Base-by-base conservation (phyloP, 768 basidiomycete species). In the Chlorophyllum brunneum region DNA sequence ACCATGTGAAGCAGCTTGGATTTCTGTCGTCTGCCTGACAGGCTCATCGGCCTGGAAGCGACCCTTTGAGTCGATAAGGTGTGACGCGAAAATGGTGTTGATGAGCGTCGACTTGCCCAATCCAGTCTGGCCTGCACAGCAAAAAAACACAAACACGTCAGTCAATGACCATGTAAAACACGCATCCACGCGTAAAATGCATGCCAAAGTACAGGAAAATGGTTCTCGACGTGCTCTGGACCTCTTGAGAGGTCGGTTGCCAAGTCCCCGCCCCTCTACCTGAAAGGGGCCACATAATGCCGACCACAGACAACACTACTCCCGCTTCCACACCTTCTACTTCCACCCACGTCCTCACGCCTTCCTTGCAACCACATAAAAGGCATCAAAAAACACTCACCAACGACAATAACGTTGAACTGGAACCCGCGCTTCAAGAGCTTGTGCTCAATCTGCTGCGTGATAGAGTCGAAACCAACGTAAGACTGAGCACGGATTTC, bases 11-110 rank as follows among this genome's bases (percentile, higher is more conserved):
- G 83, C 90, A 8, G 91, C 83, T 70, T 95, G 91, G 66, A 99
- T 98, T 65, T 98, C 95, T 15, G 97, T 98, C 9, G 95, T 99
- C 73, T 94, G 90, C 61, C 93, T 83, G 36, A 95, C 87, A 10
- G 91, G 87, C 62, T 93, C 92, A 54, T 95, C 89, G 7, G 92
- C 71, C 55, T 86, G 81, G 58, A 93, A 72, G 23, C 97, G 88
- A 30, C 97, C 95, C 79, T 99, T 98, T 33, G 93, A 91, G 75
- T 97, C 95, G 63, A 98, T 88, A 67, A 99, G 81, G 75, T 98
- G 95, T 51, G 94, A 95, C 55, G 97, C 95, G 67, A 99, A 99
- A 70, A 99, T 91, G 42, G 95, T 98, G 81, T 98, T 98, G 68
- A 98, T 92, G 64, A 99, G 77, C 39, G 95, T 99, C 64, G 94